Evolutionary conservation across 768 basidiomycete species (phyloP).

Genomic region (Erythrobasidium yunnanense): DNA sequence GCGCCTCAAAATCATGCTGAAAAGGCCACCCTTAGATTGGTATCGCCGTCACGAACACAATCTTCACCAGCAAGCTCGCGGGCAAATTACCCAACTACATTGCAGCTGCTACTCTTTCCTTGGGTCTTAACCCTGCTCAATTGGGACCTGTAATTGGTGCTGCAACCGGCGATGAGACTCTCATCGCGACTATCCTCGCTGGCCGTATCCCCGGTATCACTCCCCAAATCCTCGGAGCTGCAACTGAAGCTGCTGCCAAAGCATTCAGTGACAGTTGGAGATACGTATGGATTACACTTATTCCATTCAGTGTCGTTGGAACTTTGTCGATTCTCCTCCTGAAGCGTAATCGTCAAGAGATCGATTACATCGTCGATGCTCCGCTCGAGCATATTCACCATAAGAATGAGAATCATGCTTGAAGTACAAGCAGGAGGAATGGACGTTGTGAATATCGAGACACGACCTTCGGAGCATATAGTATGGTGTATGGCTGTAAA

Average conservation of each 20-base stretch:
- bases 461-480: too few relatives aligned
- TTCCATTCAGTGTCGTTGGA: not conserved
- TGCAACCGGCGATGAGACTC: not conserved
- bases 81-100: not conserved
- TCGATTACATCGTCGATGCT: constrained; percentile 13
- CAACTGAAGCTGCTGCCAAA: not conserved
- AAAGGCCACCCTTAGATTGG: too few relatives aligned
- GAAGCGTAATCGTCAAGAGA: not conserved
- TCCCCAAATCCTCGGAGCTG: not conserved
- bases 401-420: too few relatives aligned
- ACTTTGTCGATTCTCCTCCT: not conserved
- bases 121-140: not conserved
- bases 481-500: too few relatives aligned
- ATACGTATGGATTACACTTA: not conserved
- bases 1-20: too few relatives aligned
- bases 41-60: not conserved
- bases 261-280: not conserved
- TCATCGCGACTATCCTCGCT: not conserved
- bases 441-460: too few relatives aligned
- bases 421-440: too few relatives aligned
- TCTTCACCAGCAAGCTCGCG: not conserved
- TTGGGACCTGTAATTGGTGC: constrained; percentile 5
- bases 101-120: not conserved
- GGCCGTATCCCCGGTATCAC: not conserved
- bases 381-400: constrained; percentile 7